Evolutionary conservation across 2,329 filamentous ascomycete genomes (phyloP), one percentile per base, ranked within the genome.

Genomic region (Alternaria burnsii): DNA sequence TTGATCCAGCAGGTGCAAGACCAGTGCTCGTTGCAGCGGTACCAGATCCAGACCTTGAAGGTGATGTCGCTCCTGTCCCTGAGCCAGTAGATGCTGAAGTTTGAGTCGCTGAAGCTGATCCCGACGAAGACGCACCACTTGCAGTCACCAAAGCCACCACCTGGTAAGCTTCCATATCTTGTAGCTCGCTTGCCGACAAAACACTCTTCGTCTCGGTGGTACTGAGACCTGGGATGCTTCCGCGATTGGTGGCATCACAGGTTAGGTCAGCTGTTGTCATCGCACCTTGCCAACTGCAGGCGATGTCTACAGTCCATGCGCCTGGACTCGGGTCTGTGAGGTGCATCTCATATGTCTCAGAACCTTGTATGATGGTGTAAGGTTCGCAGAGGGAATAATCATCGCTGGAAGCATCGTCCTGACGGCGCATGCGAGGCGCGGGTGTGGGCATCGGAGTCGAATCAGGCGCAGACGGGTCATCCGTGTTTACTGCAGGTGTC

Each of bases 341-440:
- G 20, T 72, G 66, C 16, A 68, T 50, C 30, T 66, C 56, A 40
- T 61, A 67, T 10, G 66, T 70, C 43, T 62, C 64, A 2, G 65
- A 20, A 6, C 70, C 70, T 63, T 75, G 71, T 52, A 67, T 66
- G n/a, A 75, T 52, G 11, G 68, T 73, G 24, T 66, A 67, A 1
- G 67, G 66, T 38, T 67, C 67, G 55, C 70, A 72, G 32, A 67
- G 26, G 18, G 44, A 36, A 18, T 61, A 55, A 38, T 62, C 52
- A 11, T 57, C 51, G 10, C 36, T 38, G 10, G 47, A 30, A 12
- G 43, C 24, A 26, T 48, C 34, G 11, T 63, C 55, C 48, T 68
- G 66, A 36, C 66, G 68, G 30, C 68, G 70, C 32, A 69, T 48
- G 34, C 60, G 68, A 50, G 68, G 62, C 9, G 50, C 70, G 18